These are phyloP conservation scores for Neurospora sp. DNA, from an alignment of 495 filamentous ascomycete species.

Conservation along the genomic window DNA sequence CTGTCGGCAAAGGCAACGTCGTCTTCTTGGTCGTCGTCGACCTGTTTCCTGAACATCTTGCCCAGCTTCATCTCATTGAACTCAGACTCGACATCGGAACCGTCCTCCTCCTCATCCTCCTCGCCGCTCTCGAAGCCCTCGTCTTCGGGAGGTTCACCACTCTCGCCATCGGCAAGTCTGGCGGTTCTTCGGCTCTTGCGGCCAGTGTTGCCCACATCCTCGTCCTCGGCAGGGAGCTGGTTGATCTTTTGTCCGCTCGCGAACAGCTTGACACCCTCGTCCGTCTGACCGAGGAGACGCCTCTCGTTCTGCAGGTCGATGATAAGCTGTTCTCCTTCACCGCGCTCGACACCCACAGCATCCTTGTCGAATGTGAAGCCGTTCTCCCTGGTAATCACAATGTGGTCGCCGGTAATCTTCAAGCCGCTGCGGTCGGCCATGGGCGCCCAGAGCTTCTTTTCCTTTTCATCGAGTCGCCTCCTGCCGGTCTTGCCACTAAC, in stretches of 20 bases:
- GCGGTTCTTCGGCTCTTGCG: conserved; percentile 60
- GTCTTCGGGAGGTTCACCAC: conserved; percentile 42
- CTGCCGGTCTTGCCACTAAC: conserved; percentile 66
- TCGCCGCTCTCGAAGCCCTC: conserved; percentile 57
- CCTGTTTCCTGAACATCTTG: conserved; percentile 37
- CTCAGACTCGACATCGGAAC: conserved; percentile 44
- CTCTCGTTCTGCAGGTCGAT: conserved; percentile 80
- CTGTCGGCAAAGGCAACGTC: conserved; percentile 86
- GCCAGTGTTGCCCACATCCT: conserved; percentile 35
- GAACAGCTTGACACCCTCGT: conserved; percentile 76
- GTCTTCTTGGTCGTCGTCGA: conserved; percentile 39
- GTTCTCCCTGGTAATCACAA: conserved; percentile 48
- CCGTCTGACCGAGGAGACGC: conserved; percentile 68
- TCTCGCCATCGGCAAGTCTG: conserved; percentile 50
- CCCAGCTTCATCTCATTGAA: conserved; percentile 47
- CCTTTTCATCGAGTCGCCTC: conserved; percentile 80
- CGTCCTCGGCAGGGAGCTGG: conserved; percentile 47
- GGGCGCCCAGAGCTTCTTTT: conserved; percentile 88
- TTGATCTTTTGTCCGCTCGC: conserved; percentile 60
- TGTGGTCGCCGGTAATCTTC: conserved; percentile 48
- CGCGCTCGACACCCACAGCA: conserved; percentile 57
- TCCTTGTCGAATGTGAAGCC: conserved; percentile 69
- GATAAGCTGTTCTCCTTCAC: conserved; percentile 87
- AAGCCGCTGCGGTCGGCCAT: conserved; percentile 97
- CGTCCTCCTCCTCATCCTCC: conserved; percentile 31